Evolutionary conservation across 768 basidiomycete genomes (phyloP), one percentile per base, ranked within the genome.

Genomic region (Leccinellum albellum): DNA sequence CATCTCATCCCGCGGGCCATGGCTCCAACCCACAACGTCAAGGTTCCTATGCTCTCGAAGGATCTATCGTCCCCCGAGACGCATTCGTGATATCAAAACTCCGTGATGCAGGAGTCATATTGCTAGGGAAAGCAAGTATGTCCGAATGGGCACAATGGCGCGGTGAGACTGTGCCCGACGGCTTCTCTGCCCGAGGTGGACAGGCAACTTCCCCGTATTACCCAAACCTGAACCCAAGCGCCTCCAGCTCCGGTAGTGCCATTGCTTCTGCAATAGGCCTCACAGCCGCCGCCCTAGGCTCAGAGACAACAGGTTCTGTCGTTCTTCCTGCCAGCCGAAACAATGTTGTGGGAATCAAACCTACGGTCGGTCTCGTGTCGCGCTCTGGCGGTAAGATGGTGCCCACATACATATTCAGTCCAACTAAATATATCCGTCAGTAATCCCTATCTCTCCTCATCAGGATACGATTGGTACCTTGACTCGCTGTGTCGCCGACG

Each of bases 291-390:
- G 29, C 76, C 6, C 69, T 82, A 21, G 81, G 82, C 15, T 73
- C 76, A 1, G 81, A 81, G 66, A 81, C 76, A 14, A 76, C 79
- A 50, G 79, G 80, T 2, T 78, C 75, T 32, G 79, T 82, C 54
- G 71, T 76, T 23, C 75, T 68, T 15, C 82, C 81, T 0, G 69
- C 73, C 20, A 73, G 72, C 54, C 62, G 68, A 33, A 78, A 76
- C 60, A 79, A 80, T 53, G 50, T 82, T 10, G 81, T 76, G 6
- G 78, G 78, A 71, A 68, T 66, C 49, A 76, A 78, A 42, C 74
- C 79, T 7, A 78, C 76, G 2, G 64, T 78, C 2, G 78, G 78
- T 14, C 65, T 78, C 7, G 75, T 75, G 21, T 76, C 75, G 21
- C 67, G 75, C 1, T 66, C 69, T 2, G 76, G 77, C 51, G 77